Evolutionary conservation across 495 filamentous ascomycete genomes (phyloP).

Genomic region (Astrothelium subdiscretum): DNA sequence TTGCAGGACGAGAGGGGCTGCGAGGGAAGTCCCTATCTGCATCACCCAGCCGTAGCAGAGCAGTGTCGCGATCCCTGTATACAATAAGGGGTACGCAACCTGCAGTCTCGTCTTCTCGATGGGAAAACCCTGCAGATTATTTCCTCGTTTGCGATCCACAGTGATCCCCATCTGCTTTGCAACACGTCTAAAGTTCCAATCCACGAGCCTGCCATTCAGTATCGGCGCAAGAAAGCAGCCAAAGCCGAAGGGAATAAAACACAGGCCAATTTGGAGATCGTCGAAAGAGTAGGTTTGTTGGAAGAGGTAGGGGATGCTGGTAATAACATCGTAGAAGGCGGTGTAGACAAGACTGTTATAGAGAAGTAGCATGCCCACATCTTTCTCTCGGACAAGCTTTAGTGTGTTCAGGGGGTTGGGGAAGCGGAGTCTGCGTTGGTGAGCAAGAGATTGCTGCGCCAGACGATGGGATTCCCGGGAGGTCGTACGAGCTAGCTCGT

Average conservation of each 20-base stretch:
- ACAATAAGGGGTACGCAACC: constrained; percentile 16
- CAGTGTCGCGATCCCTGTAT: constrained; percentile 18
- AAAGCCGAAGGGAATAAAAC: constrained; percentile 28
- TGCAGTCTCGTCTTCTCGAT: constrained; percentile 39
- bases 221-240: constrained; percentile 17
- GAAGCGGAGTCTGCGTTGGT: constrained; percentile 42
- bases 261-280: constrained; percentile 56
- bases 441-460: constrained; percentile 22
- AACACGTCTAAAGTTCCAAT: constrained; percentile 34
- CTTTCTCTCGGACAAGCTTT: constrained; percentile 53
- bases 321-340: constrained; percentile 44
- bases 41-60: constrained; percentile 33
- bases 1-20: constrained; percentile 37
- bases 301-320: constrained; percentile 51
- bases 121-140: constrained; percentile 38
- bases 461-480: constrained; percentile 10
- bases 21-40: constrained; percentile 15
- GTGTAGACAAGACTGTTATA: constrained; percentile 46
- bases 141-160: constrained; percentile 17
- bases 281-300: constrained; percentile 50
- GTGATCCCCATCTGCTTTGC: constrained; percentile 29
- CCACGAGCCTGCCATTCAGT: constrained; percentile 22
- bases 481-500: constrained; percentile 16
- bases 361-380: constrained; percentile 46
- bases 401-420: constrained; percentile 64